Evolutionary conservation across 306 rosid genomes (phyloP).

Genomic region (Castanea mollissima): DNA sequence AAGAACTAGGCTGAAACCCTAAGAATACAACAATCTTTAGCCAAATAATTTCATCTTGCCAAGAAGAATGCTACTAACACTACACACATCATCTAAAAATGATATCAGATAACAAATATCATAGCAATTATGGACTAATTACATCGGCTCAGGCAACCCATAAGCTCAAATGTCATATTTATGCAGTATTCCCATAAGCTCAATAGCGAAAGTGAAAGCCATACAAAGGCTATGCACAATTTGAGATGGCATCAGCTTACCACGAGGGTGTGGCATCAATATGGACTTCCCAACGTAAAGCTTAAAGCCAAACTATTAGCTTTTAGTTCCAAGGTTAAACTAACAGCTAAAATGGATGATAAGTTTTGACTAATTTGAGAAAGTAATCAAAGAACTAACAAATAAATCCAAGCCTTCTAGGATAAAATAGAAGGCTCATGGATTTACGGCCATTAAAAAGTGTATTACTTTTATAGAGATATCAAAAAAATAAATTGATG

Average conservation of each 20-base stretch:
- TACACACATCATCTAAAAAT: not conserved
- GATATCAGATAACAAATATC: not conserved
- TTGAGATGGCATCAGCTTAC: too few relatives aligned
- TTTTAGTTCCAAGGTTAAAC: too few relatives aligned
- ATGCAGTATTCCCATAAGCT: too few relatives aligned
- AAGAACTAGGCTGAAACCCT: slow-evolving; percentile 89
- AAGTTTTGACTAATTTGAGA: not conserved
- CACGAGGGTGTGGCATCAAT: too few relatives aligned
- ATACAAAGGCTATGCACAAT: too few relatives aligned
- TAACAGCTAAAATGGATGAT: not conserved
- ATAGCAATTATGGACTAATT: not conserved
- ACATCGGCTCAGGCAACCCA: too few relatives aligned
- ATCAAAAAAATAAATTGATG: not conserved
- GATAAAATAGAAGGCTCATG: not conserved
- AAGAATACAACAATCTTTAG: slow-evolving; percentile 19
- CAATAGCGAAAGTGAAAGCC: too few relatives aligned
- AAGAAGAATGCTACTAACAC: not conserved
- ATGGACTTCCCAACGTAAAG: too few relatives aligned
- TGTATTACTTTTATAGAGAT: not conserved
- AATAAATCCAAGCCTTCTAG: not conserved
- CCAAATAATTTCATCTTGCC: slow-evolving; percentile 13
- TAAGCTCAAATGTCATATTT: too few relatives aligned
- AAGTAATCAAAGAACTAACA: not conserved
- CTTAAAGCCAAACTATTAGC: too few relatives aligned
- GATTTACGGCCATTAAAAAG: not conserved